A percentile compares a stretch with the other conserved stretches of the same genome.
Conservation (phyloP, 1,284 basidiomycete species). For the Boletus calvinii region DNA sequence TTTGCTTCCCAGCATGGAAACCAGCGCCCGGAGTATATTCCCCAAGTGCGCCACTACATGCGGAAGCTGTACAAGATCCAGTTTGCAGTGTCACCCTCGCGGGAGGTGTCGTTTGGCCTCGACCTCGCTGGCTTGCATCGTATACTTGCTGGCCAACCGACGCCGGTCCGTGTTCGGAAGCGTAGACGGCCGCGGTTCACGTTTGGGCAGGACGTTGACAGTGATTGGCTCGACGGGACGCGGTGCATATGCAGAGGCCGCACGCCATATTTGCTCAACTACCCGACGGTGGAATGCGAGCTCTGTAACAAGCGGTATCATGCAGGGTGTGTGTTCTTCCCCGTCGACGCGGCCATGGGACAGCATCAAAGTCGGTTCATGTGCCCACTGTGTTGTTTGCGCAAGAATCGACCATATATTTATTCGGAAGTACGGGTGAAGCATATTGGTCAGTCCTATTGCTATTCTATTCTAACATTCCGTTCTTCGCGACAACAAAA, state of each 20-base stretch:
- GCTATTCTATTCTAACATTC: neutral
- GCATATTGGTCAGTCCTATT: conserved; percentile 51
- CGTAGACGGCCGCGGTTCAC: conserved; percentile 65
- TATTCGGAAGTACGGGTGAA: conserved; percentile 73
- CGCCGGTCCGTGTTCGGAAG: conserved; percentile 53
- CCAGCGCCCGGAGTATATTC: conserved; percentile 68
- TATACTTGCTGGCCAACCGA: conserved; percentile 67
- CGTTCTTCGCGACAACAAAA: neutral
- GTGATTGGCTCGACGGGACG: conserved; percentile 70
- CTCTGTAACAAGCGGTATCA: conserved; percentile 66
- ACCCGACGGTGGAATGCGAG: conserved; percentile 65
- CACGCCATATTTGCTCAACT: conserved; percentile 55
- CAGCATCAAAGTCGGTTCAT: conserved; percentile 46
- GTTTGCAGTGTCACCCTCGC: conserved; percentile 74
- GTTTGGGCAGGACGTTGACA: conserved; percentile 74
- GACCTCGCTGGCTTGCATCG: conserved; percentile 78
- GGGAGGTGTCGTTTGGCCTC: conserved; percentile 74
- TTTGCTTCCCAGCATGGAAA: conserved; percentile 65
- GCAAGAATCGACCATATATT: conserved; percentile 65
- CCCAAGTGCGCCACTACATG: conserved; percentile 83
- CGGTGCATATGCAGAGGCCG: conserved; percentile 78
- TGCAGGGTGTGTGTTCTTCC: conserved; percentile 72
- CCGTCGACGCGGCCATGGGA: conserved; percentile 39
- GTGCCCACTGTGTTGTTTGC: conserved; percentile 73
- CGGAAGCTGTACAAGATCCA: conserved; percentile 82